Base-by-base conservation (phyloP, 2,329 filamentous ascomycete species). In the Chrysoporthe deuterocubensis region DNA sequence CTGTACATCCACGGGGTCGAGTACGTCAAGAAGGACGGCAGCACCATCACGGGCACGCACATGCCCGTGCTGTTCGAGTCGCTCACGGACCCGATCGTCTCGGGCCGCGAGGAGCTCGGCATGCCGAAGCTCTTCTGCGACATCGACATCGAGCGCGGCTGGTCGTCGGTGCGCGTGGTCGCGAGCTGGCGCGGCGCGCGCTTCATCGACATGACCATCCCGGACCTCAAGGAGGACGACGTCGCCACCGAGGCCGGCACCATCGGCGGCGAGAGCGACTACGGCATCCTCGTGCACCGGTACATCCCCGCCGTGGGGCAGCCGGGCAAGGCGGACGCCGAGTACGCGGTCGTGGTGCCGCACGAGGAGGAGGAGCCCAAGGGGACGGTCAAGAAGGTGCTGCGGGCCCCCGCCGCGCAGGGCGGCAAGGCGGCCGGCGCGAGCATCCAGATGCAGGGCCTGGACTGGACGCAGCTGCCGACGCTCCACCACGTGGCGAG, bases 401-500 rank as follows among this genome's bases (percentile, higher is more conserved):
- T 75, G 46, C 76, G 77, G 62, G 76, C 83, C 0, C 58, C 64
- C 7, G 13, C 37, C 4, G 2, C 59, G n/a, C 58, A 1, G 8
- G 18, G 44, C 16, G 50, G 18, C 18, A n/a, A 48, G 21, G 43
- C 54, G 54, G 75, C 73, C 1, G 66, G 66, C 3, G 83, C 83
- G 0, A 79, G 72, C 2, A 75, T 90, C 62, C 75, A 78, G 62
- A 82, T 89, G 65, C 79, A 86, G 50, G 77, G 76, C 0, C 71
- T 83, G 18, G 82, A 86, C 71, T 86, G 83, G 86, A 78, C 86
- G 59, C 78, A 76, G 4, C 73, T 90, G 67, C 89, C 88, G 0
- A 90, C 87, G 2, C 76, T 90, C 64, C 87, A 90, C 72, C 85
- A 90, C 73, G 76, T 90, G 9, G 77, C 86, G 5, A 75, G 77